These are phyloP conservation scores for Globisporangium alternatum DNA, from an alignment of 352 stramenopile genomes.

Conservation along the genomic window DNA sequence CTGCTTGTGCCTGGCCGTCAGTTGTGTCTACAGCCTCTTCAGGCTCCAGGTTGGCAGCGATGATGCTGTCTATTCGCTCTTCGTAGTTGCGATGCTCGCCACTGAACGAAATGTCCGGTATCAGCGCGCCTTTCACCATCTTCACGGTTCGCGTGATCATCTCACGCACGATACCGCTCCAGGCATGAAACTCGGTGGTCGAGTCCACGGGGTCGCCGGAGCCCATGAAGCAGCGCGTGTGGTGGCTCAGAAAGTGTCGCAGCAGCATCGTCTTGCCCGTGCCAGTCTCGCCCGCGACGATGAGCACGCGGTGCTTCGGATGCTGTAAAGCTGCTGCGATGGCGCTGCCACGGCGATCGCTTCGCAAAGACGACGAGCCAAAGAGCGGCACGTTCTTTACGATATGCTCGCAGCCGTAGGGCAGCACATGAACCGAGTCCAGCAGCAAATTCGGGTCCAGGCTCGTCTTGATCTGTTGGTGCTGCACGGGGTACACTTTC, in stretches of 20 bases:
- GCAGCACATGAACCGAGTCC: slow-evolving; percentile 29
- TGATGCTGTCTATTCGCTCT: slow-evolving; percentile 3
- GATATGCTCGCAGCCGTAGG: slow-evolving; percentile 51
- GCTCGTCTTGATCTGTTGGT: slow-evolving; percentile 28
- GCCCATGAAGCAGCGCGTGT: slow-evolving; percentile 52
- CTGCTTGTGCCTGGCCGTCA: not conserved
- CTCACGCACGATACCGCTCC: slow-evolving; percentile 46
- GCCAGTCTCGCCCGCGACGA: slow-evolving; percentile 57
- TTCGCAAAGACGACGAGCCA: slow-evolving; percentile 22
- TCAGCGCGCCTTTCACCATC: slow-evolving; percentile 9
- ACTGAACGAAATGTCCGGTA: slow-evolving; percentile 3
- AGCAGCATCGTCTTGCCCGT: slow-evolving; percentile 71
- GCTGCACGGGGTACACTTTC: slow-evolving; percentile 45
- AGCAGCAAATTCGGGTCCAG: slow-evolving; percentile 31
- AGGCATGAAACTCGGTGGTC: slow-evolving; percentile 55
- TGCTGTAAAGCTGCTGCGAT: not conserved
- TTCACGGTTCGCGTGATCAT: slow-evolving; percentile 35
- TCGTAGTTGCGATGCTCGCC: not conserved
- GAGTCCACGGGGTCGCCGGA: slow-evolving; percentile 55
- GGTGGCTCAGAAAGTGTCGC: slow-evolving; percentile 49
- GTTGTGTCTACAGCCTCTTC: not conserved
- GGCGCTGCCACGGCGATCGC: not conserved
- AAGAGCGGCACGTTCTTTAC: slow-evolving; percentile 48
- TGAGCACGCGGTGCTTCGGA: slow-evolving; percentile 33
- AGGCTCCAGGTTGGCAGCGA: not conserved